Base-by-base conservation (phyloP, 75 land plant species). In the Pinus taeda region DNA sequence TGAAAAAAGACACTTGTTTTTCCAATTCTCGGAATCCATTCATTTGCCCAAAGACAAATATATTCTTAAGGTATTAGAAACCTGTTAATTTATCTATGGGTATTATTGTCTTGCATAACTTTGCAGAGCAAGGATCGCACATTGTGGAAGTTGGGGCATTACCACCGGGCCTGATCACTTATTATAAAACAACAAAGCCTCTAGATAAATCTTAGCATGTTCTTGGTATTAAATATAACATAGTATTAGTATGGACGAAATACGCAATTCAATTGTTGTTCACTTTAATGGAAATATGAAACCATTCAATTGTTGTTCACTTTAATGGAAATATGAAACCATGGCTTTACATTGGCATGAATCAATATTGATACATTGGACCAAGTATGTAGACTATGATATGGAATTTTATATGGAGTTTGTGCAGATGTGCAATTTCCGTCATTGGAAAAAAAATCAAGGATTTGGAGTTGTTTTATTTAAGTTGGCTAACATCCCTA, bases 261-360 rank as follows among this genome's bases (percentile, higher is more conserved):
- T 92, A 4, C 74, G 69, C 26, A 90, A 88, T 76, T 93, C 95
- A 64, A 93, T 89, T 12, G 93, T 92, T 71, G 90, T 92, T 42
- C 94, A 92, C 75, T 92, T 88, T 79, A 92, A 88, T 39, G 94
- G 94, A 36, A 92, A 90, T 39, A 85, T 90, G 92, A 92, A 92
- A n/a, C n/a, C n/a, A n/a, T n/a, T n/a, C n/a, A n/a, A n/a, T n/a
- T n/a, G n/a, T n/a, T n/a, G n/a, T 26, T 26, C 26, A 26, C 26
- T 26, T 26, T 0, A 26, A 26, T 26, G 26, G 26, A 26, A 26
- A 26, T 26, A 26, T 26, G 26, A 26, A 26, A 56, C 92, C 94
- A 13, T 92, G 94, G 94, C 93, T 92, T 22, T 89, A 92, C 69
- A 88, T 92, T 76, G 95, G 87, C 59, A 81, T 90, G 90, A 88